Evolutionary conservation across 371 early-diverging fungal species (phyloP).

Genomic region (Batrachochytrium dendrobatidis): DNA sequence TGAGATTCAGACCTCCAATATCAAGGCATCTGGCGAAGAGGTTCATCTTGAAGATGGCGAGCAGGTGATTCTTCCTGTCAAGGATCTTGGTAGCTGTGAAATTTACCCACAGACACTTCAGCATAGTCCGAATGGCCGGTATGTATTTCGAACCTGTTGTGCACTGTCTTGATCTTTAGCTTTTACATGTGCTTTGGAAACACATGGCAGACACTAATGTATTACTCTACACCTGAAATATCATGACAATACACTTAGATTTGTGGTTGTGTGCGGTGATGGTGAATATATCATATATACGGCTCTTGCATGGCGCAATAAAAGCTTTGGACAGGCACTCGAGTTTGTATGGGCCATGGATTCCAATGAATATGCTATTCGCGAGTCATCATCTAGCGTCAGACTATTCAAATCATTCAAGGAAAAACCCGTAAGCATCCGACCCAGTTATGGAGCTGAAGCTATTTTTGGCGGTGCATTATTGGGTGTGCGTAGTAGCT

Average conservation of each 20-base stretch:
- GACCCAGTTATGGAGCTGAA: conserved; percentile 74
- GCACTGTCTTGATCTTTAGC: too few relatives aligned
- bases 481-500: conserved; percentile 76
- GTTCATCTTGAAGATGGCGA: conserved; percentile 85
- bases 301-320: conserved; percentile 98
- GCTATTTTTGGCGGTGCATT: conserved; percentile 91
- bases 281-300: conserved; percentile 99
- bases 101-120: conserved; percentile 92
- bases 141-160: too few relatives aligned
- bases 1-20: conserved; percentile 90
- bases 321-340: conserved; percentile 89
- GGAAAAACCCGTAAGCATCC: conserved; percentile 63
- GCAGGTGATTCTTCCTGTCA: conserved; percentile 70
- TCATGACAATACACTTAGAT: conserved; percentile 43
- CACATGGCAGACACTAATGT: too few relatives aligned
- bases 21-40: conserved; percentile 61
- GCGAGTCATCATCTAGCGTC: conserved; percentile 79
- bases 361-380: conserved; percentile 92
- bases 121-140: conserved; percentile 92
- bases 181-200: too few relatives aligned
- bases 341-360: conserved; percentile 97
- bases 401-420: conserved; percentile 90
- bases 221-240: too few relatives aligned
- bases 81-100: conserved; percentile 96
- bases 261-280: conserved; percentile 97